Conservation (phyloP, 176 grass and related monocot genomes). For the Pontederia crassipes region DNA sequence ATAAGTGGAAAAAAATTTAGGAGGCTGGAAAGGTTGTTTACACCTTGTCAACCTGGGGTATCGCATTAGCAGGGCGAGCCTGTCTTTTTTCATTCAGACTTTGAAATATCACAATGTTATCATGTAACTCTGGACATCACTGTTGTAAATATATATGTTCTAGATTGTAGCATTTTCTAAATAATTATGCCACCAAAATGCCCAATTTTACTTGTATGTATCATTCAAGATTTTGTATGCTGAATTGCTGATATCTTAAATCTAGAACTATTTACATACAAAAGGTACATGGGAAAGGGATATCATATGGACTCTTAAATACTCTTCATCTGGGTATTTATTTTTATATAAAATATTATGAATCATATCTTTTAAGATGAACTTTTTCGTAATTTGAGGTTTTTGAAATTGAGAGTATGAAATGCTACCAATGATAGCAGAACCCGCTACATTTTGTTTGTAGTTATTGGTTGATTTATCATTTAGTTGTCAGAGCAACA, state of each 20-base stretch:
- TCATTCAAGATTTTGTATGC: not conserved
- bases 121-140: not conserved
- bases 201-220: not conserved
- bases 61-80: conserved; percentile 69
- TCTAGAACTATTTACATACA: no score
- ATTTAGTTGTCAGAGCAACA: no score
- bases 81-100: not conserved
- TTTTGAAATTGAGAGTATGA: no score
- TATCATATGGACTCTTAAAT: no score
- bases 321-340: no score
- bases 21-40: conserved; percentile 89
- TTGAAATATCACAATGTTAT: not conserved
- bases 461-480: no score
- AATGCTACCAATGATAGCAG: no score
- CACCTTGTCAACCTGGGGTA: conserved; percentile 70
- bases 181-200: not conserved
- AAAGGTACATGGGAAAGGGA: no score
- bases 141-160: not conserved
- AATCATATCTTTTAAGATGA: no score
- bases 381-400: no score
- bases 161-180: not conserved
- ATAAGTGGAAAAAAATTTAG: conserved; percentile 76
- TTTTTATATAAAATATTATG: no score
- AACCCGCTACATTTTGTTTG: no score
- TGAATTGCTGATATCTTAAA: not conserved